phyloP scores from a whole-genome alignment of 345 rosid genomes.

The Kernera saxatilis region DNA sequence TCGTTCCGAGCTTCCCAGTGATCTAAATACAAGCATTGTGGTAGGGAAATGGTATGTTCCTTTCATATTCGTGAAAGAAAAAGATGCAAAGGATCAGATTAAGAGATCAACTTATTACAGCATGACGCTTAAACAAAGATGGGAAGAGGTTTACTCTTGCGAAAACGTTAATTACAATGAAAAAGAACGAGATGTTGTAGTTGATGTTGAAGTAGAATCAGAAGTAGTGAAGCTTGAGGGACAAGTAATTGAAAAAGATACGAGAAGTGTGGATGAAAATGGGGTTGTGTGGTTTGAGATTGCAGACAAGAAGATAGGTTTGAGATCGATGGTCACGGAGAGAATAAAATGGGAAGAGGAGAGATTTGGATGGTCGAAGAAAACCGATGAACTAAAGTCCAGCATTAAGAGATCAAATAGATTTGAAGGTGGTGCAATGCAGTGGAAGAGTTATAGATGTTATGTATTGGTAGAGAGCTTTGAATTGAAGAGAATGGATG shows the following conservation, averaged over 20 bases:
- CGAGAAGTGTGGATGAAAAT: slow-evolving; percentile 9
- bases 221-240: slow-evolving; percentile 37
- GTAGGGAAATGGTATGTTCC: slow-evolving; percentile 74
- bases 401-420: slow-evolving; percentile 35
- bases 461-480: slow-evolving; percentile 61
- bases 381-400: too few species aligned
- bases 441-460: slow-evolving; percentile 48
- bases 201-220: slow-evolving; percentile 30
- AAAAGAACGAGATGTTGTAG: slow-evolving; percentile 7
- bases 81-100: slow-evolving; percentile 32
- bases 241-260: not conserved
- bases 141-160: slow-evolving; percentile 44
- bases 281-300: slow-evolving; percentile 41
- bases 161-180: slow-evolving; percentile 6
- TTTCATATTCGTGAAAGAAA: slow-evolving; percentile 53
- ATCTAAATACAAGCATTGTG: slow-evolving; percentile 13
- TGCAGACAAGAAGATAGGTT: slow-evolving; percentile 32
- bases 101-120: slow-evolving; percentile 39
- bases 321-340: slow-evolving; percentile 38
- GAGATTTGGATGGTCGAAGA: slow-evolving; percentile 44
- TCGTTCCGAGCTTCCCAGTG: slow-evolving; percentile 40
- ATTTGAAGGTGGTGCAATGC: not conserved
- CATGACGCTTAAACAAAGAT: slow-evolving; percentile 52
- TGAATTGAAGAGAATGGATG: slow-evolving; percentile 55
- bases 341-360: slow-evolving; percentile 54